Base-by-base conservation (phyloP, 169 alveolate species). In the Plasmodium gallinaceum region DNA sequence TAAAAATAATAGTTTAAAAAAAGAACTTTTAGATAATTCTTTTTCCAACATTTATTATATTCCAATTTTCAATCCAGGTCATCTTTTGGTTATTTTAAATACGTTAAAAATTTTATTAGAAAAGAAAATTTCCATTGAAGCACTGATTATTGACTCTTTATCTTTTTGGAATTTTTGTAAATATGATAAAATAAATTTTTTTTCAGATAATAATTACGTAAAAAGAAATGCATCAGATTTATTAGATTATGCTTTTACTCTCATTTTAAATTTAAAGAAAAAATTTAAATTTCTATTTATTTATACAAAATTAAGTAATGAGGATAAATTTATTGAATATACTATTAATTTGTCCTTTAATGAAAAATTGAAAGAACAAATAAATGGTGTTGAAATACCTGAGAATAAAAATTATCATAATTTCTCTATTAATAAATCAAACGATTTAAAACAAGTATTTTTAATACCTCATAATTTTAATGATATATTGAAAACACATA, bases 21-120 rank as follows among this genome's bases (percentile, higher is more conserved):
- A 80, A 42, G 26, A 14, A 68, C 65, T 16, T 66, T 52, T 66
- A 32, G 83, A 80, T 61, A 66, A 42, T 26, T 80, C 90, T 7
- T 80, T 80, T 80, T 51, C 90, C 1, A 80, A 80, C 26, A 46
- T 80, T 39, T 80, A 68, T 22, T 80, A 80, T 80, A 66, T 80
- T 52, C 90, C 70, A 8, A 80, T 80, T 65, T 80, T 80, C 22
- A 80, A 80, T 68, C 90, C 90, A 66, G 90, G 90, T 2, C 90
- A 80, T 66, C 57, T 80, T 51, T 58, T 80, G 65, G 51, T 80
- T 46, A 57, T 80, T 54, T 57, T 80, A 52, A 80, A 80, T 45
- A 80, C 83, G 26, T 68, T 80, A 68, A 80, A 80, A 80, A 80
- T 51, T 66, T 66, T 80, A 80, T 80, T 80, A 80, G 69, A 66